Evolutionary conservation across 768 basidiomycete genomes (phyloP).

Genomic region (Lentinula sp.): DNA sequence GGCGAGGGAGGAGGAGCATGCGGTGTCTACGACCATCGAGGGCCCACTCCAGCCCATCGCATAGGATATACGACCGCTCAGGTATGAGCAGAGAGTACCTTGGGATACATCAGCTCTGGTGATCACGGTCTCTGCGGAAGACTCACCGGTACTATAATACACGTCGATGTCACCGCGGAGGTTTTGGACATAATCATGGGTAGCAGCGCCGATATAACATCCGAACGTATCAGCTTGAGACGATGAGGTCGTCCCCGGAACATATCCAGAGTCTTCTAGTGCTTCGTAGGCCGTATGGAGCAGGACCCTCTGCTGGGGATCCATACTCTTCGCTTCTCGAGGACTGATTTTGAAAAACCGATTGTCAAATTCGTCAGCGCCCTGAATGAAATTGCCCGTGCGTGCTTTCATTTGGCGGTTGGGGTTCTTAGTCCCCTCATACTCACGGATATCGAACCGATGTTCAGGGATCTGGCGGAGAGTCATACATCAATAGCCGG

Average conservation of each 20-base stretch:
- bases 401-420: conserved; percentile 43
- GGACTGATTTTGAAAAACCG: conserved; percentile 70
- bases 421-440: conserved; percentile 21
- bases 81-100: conserved; percentile 67
- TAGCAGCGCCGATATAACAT: conserved; percentile 64
- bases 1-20: conserved; percentile 66
- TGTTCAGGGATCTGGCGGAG: conserved; percentile 48
- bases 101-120: not conserved
- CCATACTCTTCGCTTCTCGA: conserved; percentile 70
- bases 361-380: conserved; percentile 58
- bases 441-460: conserved; percentile 46
- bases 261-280: conserved; percentile 65
- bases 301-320: conserved; percentile 68
- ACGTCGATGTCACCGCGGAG: conserved; percentile 57
- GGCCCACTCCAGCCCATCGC: conserved; percentile 65
- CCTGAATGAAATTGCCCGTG: conserved; percentile 60
- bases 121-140: not conserved
- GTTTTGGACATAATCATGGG: conserved; percentile 66
- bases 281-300: conserved; percentile 65
- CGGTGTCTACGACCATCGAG: conserved; percentile 67
- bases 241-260: conserved; percentile 48
- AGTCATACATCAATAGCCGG: not conserved
- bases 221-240: conserved; percentile 53
- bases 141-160: conserved; percentile 62
- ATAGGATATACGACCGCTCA: conserved; percentile 69